Base-by-base conservation (phyloP, 2,329 filamentous ascomycete genomes). In the Fusarium bactridioides region DNA sequence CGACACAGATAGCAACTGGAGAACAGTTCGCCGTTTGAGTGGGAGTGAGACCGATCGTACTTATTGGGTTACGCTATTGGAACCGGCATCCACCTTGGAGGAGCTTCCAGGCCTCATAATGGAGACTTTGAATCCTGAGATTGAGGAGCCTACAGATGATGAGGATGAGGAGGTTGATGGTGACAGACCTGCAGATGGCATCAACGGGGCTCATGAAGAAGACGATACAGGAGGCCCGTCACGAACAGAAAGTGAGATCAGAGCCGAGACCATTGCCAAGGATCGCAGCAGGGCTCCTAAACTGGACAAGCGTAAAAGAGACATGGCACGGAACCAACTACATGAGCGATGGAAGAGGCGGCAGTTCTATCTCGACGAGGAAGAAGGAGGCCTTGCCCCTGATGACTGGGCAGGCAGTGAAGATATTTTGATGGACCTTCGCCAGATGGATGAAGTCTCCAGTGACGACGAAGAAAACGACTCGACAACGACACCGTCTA, bases 321-420 rank as follows among this genome's bases (percentile, higher is more conserved):
- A 82, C 11, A 81, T 83, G 81, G 86, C 87, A 3, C 83, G 88
- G 19, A 83, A 82, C 43, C 85, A 86, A 71, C 84, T 94, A 40
- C 86, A 92, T 74, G 89, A 95, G 60, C 87, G 93, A 55, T 96
- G 93, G 93, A 89, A 88, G 76, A 87, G 92, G 65, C 87, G 94
- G 50, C 89, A 91, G 43, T 97, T 96, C 76, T 97, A 96, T 76
- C 87, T 94, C 2, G 94, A 97, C 64, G 92, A 94, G 80, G 94
- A 97, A 82, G 94, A 97, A 80, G 94, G 94, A 5, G 87, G 89
- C 15, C 79, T 81, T n/a, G 84, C 88, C 4, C 92, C 92, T 0
- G 84, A 87, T 11, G 90, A 88, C 31, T 94, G 91, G 84, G 84
- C 87, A 27, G 85, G 88, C 10, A 86, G 88, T 19, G 86, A 92